Evolutionary conservation across 2,329 filamentous ascomycete species (phyloP), one percentile per base, ranked within the genome.

Genomic region (Elsinoe batatas): DNA sequence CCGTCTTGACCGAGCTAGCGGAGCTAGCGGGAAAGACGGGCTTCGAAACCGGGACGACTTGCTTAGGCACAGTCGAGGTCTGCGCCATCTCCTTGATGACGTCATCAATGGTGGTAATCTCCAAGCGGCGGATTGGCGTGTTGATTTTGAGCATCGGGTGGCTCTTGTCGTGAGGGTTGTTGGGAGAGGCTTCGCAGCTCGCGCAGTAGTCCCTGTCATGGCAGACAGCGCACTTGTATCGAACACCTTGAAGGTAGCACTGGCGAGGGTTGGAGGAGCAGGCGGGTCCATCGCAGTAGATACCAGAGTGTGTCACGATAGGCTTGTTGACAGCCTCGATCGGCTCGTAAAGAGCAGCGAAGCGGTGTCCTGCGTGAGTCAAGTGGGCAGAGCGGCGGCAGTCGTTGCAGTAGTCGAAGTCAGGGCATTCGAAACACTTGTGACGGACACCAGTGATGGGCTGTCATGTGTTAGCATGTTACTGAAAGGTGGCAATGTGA

Each of bases 171-270:
- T 98, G 93, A 18, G 75, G 76, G 70, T 94, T 91, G 61, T 77
- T 77, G 6, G 93, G 93, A 64, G 83, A 83, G 49, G 91, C 89
- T 74, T 98, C 94, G 73, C 93, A 98, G 67, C 81, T 87, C 67
- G 87, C 88, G 69, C 93, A 98, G 75, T 96, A 95, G 72, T 98
- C 93, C 33, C 85, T 85, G 69, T 98, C 91, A 66, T 94, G 79
- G 76, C 93, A 98, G 56, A 98, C 85, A 53, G 91, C 88, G 68
- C 93, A 98, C 82, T 98, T 98, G 80, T 93, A 98, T 61, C 93
- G 88, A 58, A 86, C 80, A 53, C 93, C 94, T 54, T 79, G 78
- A 64, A 98, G 96, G 75, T 81, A 77, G 66, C 76, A 67, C 68
- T 77, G 68, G 62, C 71, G 62, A 64, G 77, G 63, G 71, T 76